phyloP scores from a whole-genome alignment of 768 basidiomycete genomes.

The Pluteus cervinus region DNA sequence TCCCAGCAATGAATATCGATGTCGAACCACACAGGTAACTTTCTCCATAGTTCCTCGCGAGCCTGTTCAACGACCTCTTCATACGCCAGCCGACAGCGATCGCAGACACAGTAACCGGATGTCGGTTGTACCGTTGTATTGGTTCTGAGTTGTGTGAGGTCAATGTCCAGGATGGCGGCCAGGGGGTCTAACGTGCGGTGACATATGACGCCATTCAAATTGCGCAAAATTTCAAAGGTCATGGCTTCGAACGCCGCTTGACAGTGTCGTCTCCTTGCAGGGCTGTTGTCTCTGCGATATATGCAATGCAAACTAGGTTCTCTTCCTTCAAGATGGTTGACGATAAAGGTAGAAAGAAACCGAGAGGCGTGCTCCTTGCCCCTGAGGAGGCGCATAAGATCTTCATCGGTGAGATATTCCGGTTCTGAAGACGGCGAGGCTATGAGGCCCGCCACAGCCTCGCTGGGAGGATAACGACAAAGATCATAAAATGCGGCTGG shows the following conservation, averaged over 20 bases:
- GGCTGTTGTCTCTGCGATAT: conserved; percentile 40
- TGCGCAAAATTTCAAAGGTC: conserved; percentile 69
- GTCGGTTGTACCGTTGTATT: too few species aligned
- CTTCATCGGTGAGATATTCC: conserved; percentile 41
- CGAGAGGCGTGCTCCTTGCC: conserved; percentile 71
- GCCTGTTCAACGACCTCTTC: conserved; percentile 50
- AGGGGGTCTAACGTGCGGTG: conserved; percentile 66
- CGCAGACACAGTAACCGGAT: conserved; percentile 51
- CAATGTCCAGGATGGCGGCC: conserved; percentile 62
- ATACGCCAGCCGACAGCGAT: conserved; percentile 59
- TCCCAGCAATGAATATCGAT: conserved; percentile 34
- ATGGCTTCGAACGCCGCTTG: conserved; percentile 69
- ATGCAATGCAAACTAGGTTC: conserved; percentile 43
- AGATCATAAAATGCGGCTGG: conserved; percentile 80
- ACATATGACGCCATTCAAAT: conserved; percentile 62
- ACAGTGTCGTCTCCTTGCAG: conserved; percentile 45
- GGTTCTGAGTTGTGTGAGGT: conserved; percentile 58
- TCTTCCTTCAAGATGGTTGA: conserved; percentile 67
- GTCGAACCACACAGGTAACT: conserved; percentile 61
- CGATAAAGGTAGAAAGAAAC: conserved; percentile 73
- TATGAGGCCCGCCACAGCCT: conserved; percentile 47
- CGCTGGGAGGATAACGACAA: conserved; percentile 60
- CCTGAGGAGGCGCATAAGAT: conserved; percentile 54
- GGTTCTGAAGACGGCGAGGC: conserved; percentile 24
- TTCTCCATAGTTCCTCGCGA: conserved; percentile 60